Base-by-base conservation (phyloP, 768 basidiomycete genomes). In the Cystofilobasidium macerans region DNA sequence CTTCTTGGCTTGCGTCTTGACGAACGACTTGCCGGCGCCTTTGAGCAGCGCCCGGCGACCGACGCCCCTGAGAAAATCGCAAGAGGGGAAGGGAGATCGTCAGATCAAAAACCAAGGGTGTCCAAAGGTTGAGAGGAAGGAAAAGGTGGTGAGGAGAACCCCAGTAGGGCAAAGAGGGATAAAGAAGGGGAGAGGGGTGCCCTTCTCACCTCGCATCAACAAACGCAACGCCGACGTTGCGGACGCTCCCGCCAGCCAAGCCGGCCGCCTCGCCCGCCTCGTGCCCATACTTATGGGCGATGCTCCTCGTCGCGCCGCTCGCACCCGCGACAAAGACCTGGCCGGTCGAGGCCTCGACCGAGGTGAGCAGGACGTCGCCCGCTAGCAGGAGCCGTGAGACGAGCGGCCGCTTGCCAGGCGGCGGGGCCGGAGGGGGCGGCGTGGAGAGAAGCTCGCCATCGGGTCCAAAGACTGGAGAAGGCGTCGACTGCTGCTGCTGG, bases 221-320 rank as follows among this genome's bases (percentile, higher is more conserved):
- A 18, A 67, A 60, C 35, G 65, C 60, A 18, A 54, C 53, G 12
- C 48, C 40, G 38, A 67, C 65, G 47, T 67, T 67, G 22, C n/a
- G 20, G 3, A 67, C 59, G 26, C 59, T 61, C 12, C 65, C 65
- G 42, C 56, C 67, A 20, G 47, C 43, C 24, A 47, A 22, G 3
- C 18, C 51, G 2, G 61, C 56, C 20, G 67, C 67, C 38, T 63
- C n/a, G 3, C 67, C 67, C 8, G 67, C 67, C 38, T 68, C 61
- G 12, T 45, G 47, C 6, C 67, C 67, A n/a, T 63, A 68, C 56
- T 68, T 68, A 48, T 68, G 67, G 1, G 33, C 42, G 57, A 68
- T 68, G 18, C 20, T 24, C 16, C 16, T 30, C 9, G 56, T 58
- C 12, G 67, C 22, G 30, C 28, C 42, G 3, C 24, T 16, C 43